Percentiles rank a stretch among this genome's conserved stretches.
Evolutionary conservation across 768 basidiomycete species (phyloP).

Genomic region (Leucocoprinus sp.): DNA sequence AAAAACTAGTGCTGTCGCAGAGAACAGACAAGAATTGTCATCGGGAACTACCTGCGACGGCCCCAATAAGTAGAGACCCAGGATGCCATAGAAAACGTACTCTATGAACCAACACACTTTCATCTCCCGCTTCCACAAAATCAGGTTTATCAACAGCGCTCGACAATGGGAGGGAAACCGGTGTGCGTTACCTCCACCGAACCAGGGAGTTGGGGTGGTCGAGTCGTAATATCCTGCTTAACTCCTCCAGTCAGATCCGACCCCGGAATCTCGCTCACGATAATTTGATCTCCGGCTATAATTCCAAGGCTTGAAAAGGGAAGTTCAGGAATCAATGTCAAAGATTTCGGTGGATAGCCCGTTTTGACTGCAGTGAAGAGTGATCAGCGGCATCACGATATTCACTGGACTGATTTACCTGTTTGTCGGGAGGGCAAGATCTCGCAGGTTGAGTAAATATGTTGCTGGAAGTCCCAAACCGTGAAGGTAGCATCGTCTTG

Average conservation of each 20-base stretch:
- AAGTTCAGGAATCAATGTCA: conserved; percentile 67
- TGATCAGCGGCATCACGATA: neutral
- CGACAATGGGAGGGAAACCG: conserved; percentile 13
- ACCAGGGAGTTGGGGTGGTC: conserved; percentile 10
- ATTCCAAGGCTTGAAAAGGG: conserved; percentile 74
- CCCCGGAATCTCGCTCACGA: conserved; percentile 36
- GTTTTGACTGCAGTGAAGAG: conserved; percentile 46
- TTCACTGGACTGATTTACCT: conserved; percentile 38
- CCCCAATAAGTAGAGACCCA: neutral
- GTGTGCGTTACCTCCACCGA: conserved; percentile 4
- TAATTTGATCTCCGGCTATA: conserved; percentile 75
- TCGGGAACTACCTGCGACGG: conserved; percentile 74
- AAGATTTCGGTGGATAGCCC: conserved; percentile 76
- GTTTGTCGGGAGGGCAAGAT: conserved; percentile 75
- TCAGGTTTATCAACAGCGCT: conserved; percentile 33
- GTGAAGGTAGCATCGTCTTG: conserved; percentile 44
- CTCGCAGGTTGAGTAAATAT: conserved; percentile 56
- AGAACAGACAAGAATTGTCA: conserved; percentile 94
- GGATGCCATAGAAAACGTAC: conserved; percentile 26
- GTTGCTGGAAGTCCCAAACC: conserved; percentile 67
- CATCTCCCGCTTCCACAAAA: conserved; percentile 46
- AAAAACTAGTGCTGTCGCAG: conserved; percentile 77
- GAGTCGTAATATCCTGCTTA: conserved; percentile 9
- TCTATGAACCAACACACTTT: conserved; percentile 65
- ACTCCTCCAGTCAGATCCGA: conserved; percentile 1